Conservation (phyloP, 2,329 filamentous ascomycete species). For the Atkinsonella texensis region DNA sequence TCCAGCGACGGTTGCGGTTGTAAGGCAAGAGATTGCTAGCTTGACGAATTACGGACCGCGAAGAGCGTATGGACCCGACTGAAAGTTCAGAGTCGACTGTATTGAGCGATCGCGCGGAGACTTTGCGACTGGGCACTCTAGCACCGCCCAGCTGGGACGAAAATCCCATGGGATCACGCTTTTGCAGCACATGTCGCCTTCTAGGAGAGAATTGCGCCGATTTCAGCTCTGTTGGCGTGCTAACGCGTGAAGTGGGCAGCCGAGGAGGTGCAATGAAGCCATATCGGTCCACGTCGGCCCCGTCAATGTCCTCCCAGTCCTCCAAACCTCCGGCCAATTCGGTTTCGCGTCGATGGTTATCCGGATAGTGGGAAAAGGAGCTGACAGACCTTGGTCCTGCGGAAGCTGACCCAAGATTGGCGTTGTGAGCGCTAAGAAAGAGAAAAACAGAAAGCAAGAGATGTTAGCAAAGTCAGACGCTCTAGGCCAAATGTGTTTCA, state of each 20-base stretch:
- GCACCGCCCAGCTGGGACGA: constrained; percentile 27
- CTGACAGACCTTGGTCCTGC: constrained; percentile 29
- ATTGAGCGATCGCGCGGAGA: constrained; percentile 46
- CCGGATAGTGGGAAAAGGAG: constrained; percentile 32
- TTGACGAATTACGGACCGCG: constrained; percentile 42
- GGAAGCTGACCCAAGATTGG: constrained; percentile 20
- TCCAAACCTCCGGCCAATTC: constrained; percentile 49
- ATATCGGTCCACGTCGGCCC: constrained; percentile 52
- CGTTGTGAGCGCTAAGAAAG: constrained; percentile 8
- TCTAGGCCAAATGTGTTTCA: constrained; percentile 6
- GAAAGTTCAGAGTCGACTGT: constrained; percentile 44
- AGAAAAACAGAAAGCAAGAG: no score
- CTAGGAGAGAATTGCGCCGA: constrained; percentile 33
- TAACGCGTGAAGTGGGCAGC: constrained; percentile 26
- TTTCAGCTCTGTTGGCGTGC: constrained; percentile 28
- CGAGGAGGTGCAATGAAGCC: constrained; percentile 48
- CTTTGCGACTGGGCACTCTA: constrained; percentile 39
- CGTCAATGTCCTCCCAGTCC: constrained; percentile 54
- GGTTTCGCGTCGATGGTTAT: constrained; percentile 24
- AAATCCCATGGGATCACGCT: constrained; percentile 23
- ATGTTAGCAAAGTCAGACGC: background rate
- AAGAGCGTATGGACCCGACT: constrained; percentile 37
- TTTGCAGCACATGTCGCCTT: constrained; percentile 32
- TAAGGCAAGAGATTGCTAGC: constrained; percentile 48
- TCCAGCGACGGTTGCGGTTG: constrained; percentile 47